Conservation (phyloP, 2,329 filamentous ascomycete genomes). For the Diaporthe ampelina region DNA sequence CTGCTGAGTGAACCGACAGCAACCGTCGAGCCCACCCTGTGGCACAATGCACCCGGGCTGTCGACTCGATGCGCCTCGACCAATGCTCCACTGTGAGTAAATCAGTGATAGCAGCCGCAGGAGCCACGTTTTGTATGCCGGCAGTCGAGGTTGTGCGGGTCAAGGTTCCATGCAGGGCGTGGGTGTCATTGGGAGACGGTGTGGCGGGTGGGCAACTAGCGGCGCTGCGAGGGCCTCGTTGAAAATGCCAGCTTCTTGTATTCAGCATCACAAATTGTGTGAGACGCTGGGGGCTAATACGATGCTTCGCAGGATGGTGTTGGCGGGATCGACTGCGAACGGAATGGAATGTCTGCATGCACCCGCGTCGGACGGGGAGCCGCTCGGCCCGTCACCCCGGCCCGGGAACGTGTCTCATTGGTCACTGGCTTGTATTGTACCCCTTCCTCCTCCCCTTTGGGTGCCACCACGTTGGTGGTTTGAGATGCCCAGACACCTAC, state of each 20-base stretch:
- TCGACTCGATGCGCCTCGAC: not conserved
- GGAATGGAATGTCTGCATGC: conserved; percentile 28
- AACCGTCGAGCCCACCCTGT: not conserved
- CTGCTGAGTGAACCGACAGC: not conserved
- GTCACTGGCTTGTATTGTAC: not conserved
- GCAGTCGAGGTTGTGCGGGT: not conserved
- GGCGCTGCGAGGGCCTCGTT: not conserved
- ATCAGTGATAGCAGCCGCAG: not conserved
- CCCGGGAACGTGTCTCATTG: conserved; percentile 29
- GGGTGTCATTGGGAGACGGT: not conserved
- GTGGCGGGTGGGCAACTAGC: not conserved
- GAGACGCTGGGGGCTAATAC: not conserved
- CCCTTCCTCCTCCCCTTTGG: not conserved
- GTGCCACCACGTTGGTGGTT: not conserved
- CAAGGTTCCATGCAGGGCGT: not conserved
- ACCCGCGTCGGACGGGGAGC: conserved; percentile 4
- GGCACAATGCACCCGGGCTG: not conserved
- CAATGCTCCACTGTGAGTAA: not conserved
- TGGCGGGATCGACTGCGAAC: not conserved
- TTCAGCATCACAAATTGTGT: not conserved
- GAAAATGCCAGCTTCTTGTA: not conserved
- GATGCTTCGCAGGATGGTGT: not conserved
- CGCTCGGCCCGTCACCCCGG: conserved; percentile 27
- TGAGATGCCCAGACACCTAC: too few species aligned
- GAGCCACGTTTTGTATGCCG: not conserved